Evolutionary conservation across 164 flowering plant species (phyloP).

Genomic region (Stephania cephalantha): DNA sequence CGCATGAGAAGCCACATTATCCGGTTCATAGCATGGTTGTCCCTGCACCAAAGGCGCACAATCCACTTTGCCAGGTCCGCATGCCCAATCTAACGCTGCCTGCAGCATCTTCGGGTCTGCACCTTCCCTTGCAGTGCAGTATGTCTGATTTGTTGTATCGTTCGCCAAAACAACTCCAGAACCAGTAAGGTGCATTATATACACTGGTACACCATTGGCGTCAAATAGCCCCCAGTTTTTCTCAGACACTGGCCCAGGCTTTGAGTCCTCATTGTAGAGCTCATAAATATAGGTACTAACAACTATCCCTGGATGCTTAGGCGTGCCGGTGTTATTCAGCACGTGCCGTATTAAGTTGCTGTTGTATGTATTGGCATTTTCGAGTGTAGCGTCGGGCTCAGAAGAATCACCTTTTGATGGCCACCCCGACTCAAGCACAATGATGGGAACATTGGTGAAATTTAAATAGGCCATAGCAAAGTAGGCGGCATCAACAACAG

Average conservation of each 20-base stretch:
- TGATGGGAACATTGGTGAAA: conserved; percentile 59
- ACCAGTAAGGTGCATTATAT: conserved; percentile 55
- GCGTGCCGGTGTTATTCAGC: conserved; percentile 78
- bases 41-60: conserved; percentile 72
- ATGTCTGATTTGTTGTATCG: conserved; percentile 84
- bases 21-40: conserved; percentile 75
- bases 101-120: conserved; percentile 75
- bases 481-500: conserved; percentile 81
- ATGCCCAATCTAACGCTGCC: conserved; percentile 92
- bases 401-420: conserved; percentile 71
- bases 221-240: conserved; percentile 92
- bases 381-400: conserved; percentile 64
- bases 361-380: conserved; percentile 82
- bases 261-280: conserved; percentile 80
- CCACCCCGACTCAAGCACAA: conserved; percentile 83
- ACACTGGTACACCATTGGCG: conserved; percentile 56
- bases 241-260: conserved; percentile 68
- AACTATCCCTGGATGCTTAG: conserved; percentile 73
- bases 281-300: conserved; percentile 85
- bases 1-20: conserved; percentile 65
- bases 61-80: conserved; percentile 88
- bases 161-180: conserved; percentile 75
- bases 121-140: conserved; percentile 58
- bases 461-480: conserved; percentile 71
- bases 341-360: conserved; percentile 78